These are phyloP conservation scores for Thielaviopsis cerberus DNA, from an alignment of 2,329 filamentous ascomycete species.

Conservation along the genomic window DNA sequence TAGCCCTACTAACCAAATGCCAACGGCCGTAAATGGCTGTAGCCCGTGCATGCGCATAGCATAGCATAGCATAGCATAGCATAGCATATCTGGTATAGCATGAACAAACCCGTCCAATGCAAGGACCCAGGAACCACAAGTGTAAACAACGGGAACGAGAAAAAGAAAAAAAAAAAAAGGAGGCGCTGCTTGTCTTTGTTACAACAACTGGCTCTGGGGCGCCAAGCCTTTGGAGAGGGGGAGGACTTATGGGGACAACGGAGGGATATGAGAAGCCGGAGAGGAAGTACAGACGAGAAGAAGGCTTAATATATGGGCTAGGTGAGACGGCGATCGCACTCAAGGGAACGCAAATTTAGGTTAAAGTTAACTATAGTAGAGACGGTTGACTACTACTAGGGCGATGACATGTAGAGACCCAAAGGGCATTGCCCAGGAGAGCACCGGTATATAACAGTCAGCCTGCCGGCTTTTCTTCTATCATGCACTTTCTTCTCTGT, in stretches of 20 bases:
- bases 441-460: not conserved
- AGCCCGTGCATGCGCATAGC: no score
- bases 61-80: not conserved
- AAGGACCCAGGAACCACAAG: not conserved
- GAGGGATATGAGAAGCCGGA: not conserved
- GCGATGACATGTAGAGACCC: no score
- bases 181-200: not conserved
- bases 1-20: not conserved
- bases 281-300: not conserved
- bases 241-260: not conserved
- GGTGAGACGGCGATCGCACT: not conserved
- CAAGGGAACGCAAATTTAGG: not conserved
- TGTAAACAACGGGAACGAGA: no score
- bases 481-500: not conserved
- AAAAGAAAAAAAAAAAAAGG: not conserved
- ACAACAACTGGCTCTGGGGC: not conserved
- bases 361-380: not conserved
- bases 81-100: not conserved
- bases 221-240: not conserved
- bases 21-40: no score
- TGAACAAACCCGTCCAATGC: not conserved
- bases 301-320: not conserved
- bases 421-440: not conserved
- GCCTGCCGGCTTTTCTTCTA: not conserved
- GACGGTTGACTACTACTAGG: no score